Base-by-base conservation (phyloP, 257 asterid species). In the Ilex asprella region DNA sequence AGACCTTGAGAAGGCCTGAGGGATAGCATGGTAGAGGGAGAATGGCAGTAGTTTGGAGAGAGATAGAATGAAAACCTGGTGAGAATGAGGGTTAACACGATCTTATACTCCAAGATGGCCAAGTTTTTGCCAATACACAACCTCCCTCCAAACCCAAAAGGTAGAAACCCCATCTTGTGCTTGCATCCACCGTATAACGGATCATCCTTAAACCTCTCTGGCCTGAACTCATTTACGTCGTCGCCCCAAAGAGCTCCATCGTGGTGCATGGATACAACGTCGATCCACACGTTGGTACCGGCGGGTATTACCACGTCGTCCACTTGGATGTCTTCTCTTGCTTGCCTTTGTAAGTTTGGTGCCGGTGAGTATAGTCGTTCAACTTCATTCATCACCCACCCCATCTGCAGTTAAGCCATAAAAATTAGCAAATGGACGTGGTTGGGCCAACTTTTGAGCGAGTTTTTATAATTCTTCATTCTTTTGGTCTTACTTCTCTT, bases 121-220 rank as follows among this genome's bases (percentile, higher is more conserved):
- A 89, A 73, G 44, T 89, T 89, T 70, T 83, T 72, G 3, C 99
- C 96, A 7, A 92, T 65, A 47, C 97, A 89, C 96, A 89, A 86
- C 62, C 97, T 80, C 30, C 97, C 99, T 51, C 99, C 99, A 55
- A 89, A 89, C 0, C 97, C 96, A 32, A 89, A 89, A 0, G 97
- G 99, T 70, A 89, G 67, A 58, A 58, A 92, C 1, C 99, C 99
- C 95, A 87, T 86, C 67, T 86, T 92, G 71, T 87, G 95, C n/a
- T 78, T 79, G 78, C 97, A 83, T 10, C 94, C 89, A 3, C 96
- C 97, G 7, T 62, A 44, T 11, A 85, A 10, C 3, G 32, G 14
- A 31, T 74, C 74, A 13, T 80, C 81, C 46, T 78, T 62, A 35
- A 87, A 92, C 62, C 97, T 73, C 47, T 87, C 87, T 0, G 96